Conservation (phyloP, 2,329 filamentous ascomycete genomes). For the Hirsutella rhossiliensis region DNA sequence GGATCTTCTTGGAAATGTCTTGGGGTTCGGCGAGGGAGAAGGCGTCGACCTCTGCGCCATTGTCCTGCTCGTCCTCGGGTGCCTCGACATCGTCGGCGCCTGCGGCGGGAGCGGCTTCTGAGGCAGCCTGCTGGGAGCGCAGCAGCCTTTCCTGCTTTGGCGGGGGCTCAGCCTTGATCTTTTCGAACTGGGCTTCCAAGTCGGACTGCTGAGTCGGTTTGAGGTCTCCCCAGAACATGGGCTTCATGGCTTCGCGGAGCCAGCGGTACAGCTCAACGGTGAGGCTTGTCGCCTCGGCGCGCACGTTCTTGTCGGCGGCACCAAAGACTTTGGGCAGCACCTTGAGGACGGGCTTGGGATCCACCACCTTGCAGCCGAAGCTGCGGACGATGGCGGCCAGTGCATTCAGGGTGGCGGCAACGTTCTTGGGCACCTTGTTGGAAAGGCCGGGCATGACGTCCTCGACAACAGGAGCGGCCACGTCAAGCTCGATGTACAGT, state of each 20-base stretch:
- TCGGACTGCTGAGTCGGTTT: conserved; percentile 94
- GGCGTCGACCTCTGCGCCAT: conserved; percentile 57
- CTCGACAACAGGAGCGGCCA: conserved; percentile 74
- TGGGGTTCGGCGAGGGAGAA: conserved; percentile 79
- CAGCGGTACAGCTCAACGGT: conserved; percentile 93
- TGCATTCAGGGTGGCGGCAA: conserved; percentile 58
- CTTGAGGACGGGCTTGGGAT: conserved; percentile 87
- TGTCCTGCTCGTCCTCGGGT: conserved; percentile 37
- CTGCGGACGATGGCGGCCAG: conserved; percentile 81
- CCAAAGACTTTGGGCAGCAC: conserved; percentile 80
- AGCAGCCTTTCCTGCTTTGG: conserved; percentile 87
- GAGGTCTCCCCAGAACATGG: conserved; percentile 90
- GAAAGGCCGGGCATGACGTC: conserved; percentile 73
- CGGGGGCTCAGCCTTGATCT: conserved; percentile 72
- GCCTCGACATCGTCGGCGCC: conserved; percentile 46
- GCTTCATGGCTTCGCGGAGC: conserved; percentile 96
- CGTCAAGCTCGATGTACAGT: conserved; percentile 82
- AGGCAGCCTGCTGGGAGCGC: conserved; percentile 76
- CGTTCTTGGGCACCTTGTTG: conserved; percentile 85
- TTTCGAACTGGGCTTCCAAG: conserved; percentile 87
- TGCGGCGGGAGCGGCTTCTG: conserved; percentile 56
- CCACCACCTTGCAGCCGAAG: conserved; percentile 87
- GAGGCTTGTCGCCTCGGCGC: conserved; percentile 82
- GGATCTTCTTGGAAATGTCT: conserved; percentile 71
- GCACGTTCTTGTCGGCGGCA: conserved; percentile 95